phyloP scores from a whole-genome alignment of 192 early-diverging fungal species.

The Podila epicladia region DNA sequence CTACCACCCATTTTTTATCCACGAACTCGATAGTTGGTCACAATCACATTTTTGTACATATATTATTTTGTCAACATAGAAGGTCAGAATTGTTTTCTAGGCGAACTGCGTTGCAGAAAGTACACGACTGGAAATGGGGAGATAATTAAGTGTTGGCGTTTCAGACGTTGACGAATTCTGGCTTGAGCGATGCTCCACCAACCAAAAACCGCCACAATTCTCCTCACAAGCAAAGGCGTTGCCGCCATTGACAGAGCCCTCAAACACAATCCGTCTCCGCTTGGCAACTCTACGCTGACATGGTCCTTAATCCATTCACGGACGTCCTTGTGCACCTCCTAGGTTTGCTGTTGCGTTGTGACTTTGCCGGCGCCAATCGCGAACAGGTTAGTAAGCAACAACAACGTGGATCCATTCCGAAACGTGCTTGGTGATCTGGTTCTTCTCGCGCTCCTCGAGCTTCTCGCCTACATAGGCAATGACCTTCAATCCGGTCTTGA shows the following conservation, averaged over 20 bases:
- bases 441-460: constrained; percentile 88
- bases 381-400: constrained; percentile 98
- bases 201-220: constrained; percentile 98
- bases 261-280: constrained; percentile 90
- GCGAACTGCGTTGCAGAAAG: too few species aligned
- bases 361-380: constrained; percentile 99
- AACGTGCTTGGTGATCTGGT: constrained; percentile 76
- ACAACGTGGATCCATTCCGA: constrained; percentile 91
- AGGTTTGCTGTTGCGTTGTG: constrained; percentile 90
- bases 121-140: background rate
- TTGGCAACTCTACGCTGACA: constrained; percentile 86
- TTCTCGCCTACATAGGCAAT: constrained; percentile 96
- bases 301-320: constrained; percentile 81
- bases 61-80: too few species aligned
- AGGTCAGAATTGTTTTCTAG: too few species aligned
- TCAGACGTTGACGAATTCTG: constrained; percentile 76
- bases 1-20: too few species aligned
- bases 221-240: constrained; percentile 82
- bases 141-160: constrained; percentile 5
- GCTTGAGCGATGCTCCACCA: constrained; percentile 96
- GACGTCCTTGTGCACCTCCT: constrained; percentile 88
- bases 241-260: constrained; percentile 89
- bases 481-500: constrained; percentile 84
- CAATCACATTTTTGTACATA: too few species aligned
- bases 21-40: too few species aligned